phyloP scores from a whole-genome alignment of 2,329 filamentous ascomycete genomes.

The Xylaria sp. region DNA sequence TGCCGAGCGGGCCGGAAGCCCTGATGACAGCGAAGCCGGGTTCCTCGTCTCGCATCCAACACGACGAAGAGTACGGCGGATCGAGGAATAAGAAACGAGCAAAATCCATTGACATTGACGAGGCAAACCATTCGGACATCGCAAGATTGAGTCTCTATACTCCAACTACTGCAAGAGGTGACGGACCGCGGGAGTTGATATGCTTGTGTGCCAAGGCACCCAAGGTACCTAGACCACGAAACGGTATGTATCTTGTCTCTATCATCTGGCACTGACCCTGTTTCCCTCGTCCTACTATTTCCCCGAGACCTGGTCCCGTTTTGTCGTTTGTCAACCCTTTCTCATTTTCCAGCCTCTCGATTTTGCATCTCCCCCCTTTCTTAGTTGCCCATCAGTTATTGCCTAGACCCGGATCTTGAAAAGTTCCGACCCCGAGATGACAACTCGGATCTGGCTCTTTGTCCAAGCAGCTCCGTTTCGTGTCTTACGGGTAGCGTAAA shows the following conservation, averaged over 20 bases:
- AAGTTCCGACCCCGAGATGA: constrained; percentile 40
- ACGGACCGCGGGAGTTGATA: constrained; percentile 54
- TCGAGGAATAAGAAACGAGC: constrained; percentile 55
- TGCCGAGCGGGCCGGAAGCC: constrained; percentile 31
- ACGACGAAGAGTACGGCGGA: constrained; percentile 20
- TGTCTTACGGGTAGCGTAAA: constrained; percentile 37
- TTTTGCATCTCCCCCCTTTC: constrained; percentile 2
- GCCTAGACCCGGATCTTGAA: constrained; percentile 30
- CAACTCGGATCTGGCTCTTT: constrained; percentile 45
- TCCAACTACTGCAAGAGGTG: constrained; percentile 43
- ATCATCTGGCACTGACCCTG: constrained; percentile 24
- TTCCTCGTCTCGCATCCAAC: constrained; percentile 23
- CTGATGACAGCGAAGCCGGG: constrained; percentile 31
- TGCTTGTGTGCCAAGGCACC: constrained; percentile 67
- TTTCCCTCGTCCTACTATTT: constrained; percentile 26
- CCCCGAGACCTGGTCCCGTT: constrained; percentile 30
- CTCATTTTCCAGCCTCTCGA: constrained; percentile 29
- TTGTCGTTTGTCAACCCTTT: constrained; percentile 30
- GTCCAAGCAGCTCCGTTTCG: constrained; percentile 38
- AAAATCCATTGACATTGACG: constrained; percentile 57
- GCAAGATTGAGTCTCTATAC: constrained; percentile 51
- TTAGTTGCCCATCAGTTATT: background rate
- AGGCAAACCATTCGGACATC: constrained; percentile 53
- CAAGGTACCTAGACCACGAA: constrained; percentile 67
- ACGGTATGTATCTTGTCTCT: constrained; percentile 58